Conservation (phyloP, 2,329 filamentous ascomycete species). For the Cryphonectria naterciae region DNA sequence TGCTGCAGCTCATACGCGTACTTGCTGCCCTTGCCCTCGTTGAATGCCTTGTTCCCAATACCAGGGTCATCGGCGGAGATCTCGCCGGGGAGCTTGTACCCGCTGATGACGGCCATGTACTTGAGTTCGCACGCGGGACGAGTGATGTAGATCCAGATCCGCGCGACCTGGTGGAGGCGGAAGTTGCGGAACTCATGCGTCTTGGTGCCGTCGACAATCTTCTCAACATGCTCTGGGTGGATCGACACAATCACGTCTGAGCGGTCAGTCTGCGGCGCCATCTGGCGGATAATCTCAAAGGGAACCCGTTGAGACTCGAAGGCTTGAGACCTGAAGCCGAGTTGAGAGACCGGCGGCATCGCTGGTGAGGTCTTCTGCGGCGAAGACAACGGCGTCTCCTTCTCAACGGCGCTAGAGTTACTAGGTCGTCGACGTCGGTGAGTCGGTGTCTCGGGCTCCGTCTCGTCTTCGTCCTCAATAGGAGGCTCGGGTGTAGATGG, state of each 20-base stretch:
- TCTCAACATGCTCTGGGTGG: conserved; percentile 48
- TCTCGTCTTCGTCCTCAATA: conserved; percentile 19
- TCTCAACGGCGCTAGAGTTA: conserved; percentile 25
- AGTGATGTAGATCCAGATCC: conserved; percentile 66
- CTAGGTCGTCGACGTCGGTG: conserved; percentile 20
- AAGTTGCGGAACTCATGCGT: conserved; percentile 61
- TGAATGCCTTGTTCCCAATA: conserved; percentile 57
- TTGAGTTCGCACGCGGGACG: conserved; percentile 51
- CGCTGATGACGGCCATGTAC: conserved; percentile 62
- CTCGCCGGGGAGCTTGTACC: conserved; percentile 51
- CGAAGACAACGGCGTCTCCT: conserved; percentile 30
- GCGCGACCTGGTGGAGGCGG: conserved; percentile 58
- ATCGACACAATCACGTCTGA: conserved; percentile 61
- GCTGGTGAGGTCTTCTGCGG: conserved; percentile 30
- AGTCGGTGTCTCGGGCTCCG: conserved; percentile 27
- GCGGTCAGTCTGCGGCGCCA: conserved; percentile 52
- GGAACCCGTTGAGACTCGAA: conserved; percentile 57
- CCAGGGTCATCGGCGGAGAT: conserved; percentile 47
- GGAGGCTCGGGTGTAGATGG: conserved; percentile 16
- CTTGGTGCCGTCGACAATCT: conserved; percentile 54
- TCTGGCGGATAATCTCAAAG: conserved; percentile 50
- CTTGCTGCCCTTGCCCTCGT: conserved; percentile 43
- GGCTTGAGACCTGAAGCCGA: conserved; percentile 41
- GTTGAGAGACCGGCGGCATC: conserved; percentile 30
- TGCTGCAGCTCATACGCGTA: conserved; percentile 59